These are phyloP conservation scores for Trichoderma polysporum DNA, from an alignment of 2,329 filamentous ascomycete genomes.

Conservation along the genomic window DNA sequence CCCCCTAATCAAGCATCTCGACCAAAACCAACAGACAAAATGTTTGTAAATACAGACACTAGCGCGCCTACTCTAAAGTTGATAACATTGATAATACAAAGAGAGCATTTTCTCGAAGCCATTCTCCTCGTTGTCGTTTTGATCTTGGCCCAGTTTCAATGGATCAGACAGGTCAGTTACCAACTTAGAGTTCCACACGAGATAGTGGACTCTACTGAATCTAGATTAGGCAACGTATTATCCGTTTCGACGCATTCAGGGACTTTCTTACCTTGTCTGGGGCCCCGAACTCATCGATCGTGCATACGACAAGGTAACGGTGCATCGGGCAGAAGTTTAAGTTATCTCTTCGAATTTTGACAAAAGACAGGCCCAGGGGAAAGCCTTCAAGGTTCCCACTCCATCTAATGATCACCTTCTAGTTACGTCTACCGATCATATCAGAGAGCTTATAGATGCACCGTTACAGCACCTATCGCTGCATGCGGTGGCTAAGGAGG, in stretches of 20 bases:
- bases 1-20: neutral
- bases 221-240: neutral
- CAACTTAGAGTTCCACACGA: neutral
- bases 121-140: neutral
- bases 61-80: neutral
- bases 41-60: neutral
- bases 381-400: neutral
- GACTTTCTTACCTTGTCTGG: neutral
- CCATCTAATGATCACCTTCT: neutral
- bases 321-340: neutral
- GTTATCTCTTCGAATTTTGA: neutral
- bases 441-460: neutral
- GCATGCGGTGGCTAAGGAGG: neutral
- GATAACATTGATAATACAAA: neutral
- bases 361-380: neutral
- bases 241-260: neutral
- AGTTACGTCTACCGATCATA: neutral
- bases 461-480: neutral
- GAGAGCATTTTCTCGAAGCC: neutral
- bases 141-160: neutral
- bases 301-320: neutral
- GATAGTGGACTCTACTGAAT: neutral
- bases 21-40: neutral
- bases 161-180: neutral
- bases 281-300: neutral